These are phyloP conservation scores for Colletotrichum acutatum DNA, from an alignment of 2,329 filamentous ascomycete genomes.

Conservation along the genomic window DNA sequence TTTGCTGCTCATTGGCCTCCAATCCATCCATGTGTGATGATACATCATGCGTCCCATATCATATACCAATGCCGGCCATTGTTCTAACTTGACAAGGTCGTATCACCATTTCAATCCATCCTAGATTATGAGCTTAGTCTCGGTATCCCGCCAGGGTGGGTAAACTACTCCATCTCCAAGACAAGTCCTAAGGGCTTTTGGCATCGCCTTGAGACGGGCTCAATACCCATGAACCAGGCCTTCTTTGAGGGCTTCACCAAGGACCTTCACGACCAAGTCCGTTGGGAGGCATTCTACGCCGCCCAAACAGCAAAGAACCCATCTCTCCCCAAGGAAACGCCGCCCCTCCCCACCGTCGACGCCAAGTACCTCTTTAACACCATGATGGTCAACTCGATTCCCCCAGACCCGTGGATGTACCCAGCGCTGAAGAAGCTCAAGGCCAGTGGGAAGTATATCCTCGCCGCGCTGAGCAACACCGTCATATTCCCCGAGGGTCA, in stretches of 20 bases:
- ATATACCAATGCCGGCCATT: not conserved
- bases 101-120: constrained; percentile 93
- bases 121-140: constrained; percentile 85
- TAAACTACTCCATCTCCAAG: constrained; percentile 89
- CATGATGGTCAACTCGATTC: constrained; percentile 83
- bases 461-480: constrained; percentile 91
- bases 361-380: constrained; percentile 85
- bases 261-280: constrained; percentile 74
- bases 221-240: constrained; percentile 76
- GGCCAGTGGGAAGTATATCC: constrained; percentile 71
- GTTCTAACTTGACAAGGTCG: constrained; percentile 67
- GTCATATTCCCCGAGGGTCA: constrained; percentile 85
- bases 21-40: not conserved
- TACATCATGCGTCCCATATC: not conserved
- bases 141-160: constrained; percentile 85
- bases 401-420: constrained; percentile 87
- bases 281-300: constrained; percentile 77
- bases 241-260: constrained; percentile 82
- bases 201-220: constrained; percentile 88
- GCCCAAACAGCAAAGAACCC: constrained; percentile 55
- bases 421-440: constrained; percentile 80
- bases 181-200: constrained; percentile 84
- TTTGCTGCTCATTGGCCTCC: not conserved
- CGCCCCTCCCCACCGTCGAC: constrained; percentile 78
- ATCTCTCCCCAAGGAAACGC: constrained; percentile 54